Evolutionary conservation across 2,329 filamentous ascomycete species (phyloP).

Genomic region (Neospermospora avenae): DNA sequence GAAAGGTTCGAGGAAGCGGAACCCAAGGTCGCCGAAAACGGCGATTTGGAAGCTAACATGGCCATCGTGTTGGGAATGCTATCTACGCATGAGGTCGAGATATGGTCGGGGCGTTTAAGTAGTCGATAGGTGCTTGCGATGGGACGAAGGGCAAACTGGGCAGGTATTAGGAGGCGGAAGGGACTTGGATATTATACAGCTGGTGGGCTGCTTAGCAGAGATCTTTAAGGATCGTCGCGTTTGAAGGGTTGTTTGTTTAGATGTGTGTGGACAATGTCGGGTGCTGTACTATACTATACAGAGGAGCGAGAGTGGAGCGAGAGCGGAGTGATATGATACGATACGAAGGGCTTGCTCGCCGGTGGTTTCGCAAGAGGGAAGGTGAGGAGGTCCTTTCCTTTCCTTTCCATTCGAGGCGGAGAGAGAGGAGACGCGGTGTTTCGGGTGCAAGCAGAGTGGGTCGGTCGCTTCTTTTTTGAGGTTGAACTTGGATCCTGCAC

Average conservation of each 20-base stretch:
- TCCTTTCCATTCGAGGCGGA: slow-evolving; percentile 2
- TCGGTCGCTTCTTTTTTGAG: slow-evolving; percentile 2
- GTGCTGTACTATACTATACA: too few relatives aligned
- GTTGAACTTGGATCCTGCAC: slow-evolving; percentile 1
- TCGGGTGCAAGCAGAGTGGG: slow-evolving; percentile 5
- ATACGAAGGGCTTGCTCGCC: too few relatives aligned
- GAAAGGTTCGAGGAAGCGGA: slow-evolving; percentile 44
- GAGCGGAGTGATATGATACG: slow-evolving; percentile 11
- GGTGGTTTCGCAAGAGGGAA: slow-evolving; percentile 8
- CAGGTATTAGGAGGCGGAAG: slow-evolving; percentile 1
- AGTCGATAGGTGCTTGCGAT: slow-evolving; percentile 1
- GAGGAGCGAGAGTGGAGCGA: too few relatives aligned
- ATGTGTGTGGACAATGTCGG: slow-evolving; percentile 2
- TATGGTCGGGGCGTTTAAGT: not conserved
- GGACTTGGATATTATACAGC: slow-evolving; percentile 3
- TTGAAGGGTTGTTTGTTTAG: slow-evolving; percentile 10
- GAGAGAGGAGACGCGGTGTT: slow-evolving; percentile 18
- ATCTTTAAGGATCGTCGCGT: slow-evolving; percentile 12
- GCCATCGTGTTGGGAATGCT: slow-evolving; percentile 52
- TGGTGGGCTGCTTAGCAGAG: slow-evolving; percentile 4
- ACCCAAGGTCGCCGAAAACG: slow-evolving; percentile 58
- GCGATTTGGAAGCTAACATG: slow-evolving; percentile 73
- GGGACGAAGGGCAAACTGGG: slow-evolving; percentile 14
- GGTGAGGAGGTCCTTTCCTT: too few relatives aligned
- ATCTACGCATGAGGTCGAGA: slow-evolving; percentile 25